A percentile compares a stretch with the other conserved stretches of the same genome.
phyloP scores from a whole-genome alignment of 78 protist species.

The Tieghemostelium lacteum region DNA sequence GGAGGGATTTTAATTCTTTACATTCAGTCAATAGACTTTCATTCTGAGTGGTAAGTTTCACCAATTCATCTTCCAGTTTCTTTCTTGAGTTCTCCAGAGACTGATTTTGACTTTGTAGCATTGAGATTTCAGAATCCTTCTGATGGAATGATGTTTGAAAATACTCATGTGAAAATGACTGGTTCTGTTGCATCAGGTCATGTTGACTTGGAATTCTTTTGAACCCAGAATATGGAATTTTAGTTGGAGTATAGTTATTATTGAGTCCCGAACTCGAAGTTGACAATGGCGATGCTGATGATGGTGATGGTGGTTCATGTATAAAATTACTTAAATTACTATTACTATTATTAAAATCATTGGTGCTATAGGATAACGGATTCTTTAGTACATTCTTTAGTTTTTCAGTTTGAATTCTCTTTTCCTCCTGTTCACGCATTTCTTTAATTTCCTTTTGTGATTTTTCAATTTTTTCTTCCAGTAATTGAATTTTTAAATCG shows the following conservation, averaged over 20 bases:
- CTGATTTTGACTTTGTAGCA: slow-evolving; percentile 19
- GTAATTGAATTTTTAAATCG: not conserved
- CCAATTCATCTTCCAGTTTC: slow-evolving; percentile 71
- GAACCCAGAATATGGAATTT: not conserved
- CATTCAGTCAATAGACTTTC: slow-evolving; percentile 54
- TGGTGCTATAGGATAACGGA: too few relatives aligned
- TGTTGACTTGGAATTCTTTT: slow-evolving; percentile 33
- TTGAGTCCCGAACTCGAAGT: slow-evolving; percentile 20
- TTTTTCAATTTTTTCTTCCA: slow-evolving; percentile 15
- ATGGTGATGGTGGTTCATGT: not conserved
- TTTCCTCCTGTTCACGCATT: slow-evolving; percentile 40
- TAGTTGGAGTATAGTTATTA: slow-evolving; percentile 26
- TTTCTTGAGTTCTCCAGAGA: slow-evolving; percentile 39
- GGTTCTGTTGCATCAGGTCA: not conserved
- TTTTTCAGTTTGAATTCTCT: not conserved
- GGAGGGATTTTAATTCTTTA: slow-evolving; percentile 39
- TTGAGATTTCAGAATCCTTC: slow-evolving; percentile 47
- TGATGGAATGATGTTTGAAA: slow-evolving; percentile 28
- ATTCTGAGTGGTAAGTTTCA: slow-evolving; percentile 48
- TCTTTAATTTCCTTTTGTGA: slow-evolving; percentile 50
- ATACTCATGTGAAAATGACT: slow-evolving; percentile 15
- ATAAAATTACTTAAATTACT: not conserved
- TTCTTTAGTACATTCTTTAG: not conserved
- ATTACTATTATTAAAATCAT: too few relatives aligned
- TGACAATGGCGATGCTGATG: not conserved